Percentiles rank a stretch among this genome's conserved stretches.
These are phyloP conservation scores for Ogataea glucozyma DNA, from an alignment of 805 yeast genomes.

Conservation along the genomic window DNA sequence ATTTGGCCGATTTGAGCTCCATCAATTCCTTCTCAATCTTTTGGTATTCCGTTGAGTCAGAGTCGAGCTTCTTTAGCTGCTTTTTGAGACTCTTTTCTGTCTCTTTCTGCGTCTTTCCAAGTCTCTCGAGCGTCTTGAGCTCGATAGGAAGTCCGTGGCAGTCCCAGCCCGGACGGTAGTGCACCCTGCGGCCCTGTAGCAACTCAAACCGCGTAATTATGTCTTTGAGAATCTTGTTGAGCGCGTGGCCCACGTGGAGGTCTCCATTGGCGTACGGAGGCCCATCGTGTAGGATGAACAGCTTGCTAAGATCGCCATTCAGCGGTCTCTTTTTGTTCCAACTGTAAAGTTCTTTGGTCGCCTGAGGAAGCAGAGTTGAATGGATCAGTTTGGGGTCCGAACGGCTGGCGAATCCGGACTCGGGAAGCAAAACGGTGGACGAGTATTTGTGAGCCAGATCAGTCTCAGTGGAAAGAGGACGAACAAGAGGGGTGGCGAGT, in stretches of 20 bases:
- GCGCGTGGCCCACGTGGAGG: conserved; percentile 87
- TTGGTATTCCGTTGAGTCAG: conserved; percentile 13
- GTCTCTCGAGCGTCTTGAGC: conserved; percentile 66
- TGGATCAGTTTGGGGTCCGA: conserved; percentile 48
- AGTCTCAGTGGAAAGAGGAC: too few species aligned
- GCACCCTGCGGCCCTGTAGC: conserved; percentile 55
- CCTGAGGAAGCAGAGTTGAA: conserved; percentile 47
- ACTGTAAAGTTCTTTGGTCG: conserved; percentile 61
- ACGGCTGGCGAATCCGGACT: conserved; percentile 65
- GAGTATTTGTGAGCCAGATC: conserved; percentile 25
- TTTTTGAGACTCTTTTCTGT: conserved; percentile 33
- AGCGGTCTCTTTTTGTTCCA: conserved; percentile 50
- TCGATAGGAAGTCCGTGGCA: conserved; percentile 98
- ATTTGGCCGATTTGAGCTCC: conserved; percentile 19
- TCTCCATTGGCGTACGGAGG: conserved; percentile 99
- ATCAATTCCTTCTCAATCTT: conserved; percentile 14
- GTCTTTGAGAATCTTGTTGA: conserved; percentile 88
- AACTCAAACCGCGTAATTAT: conserved; percentile 74
- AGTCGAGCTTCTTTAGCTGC: conserved; percentile 22
- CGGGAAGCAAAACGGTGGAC: conserved; percentile 50
- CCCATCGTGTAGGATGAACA: conserved; percentile 87
- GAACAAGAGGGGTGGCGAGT: too few species aligned
- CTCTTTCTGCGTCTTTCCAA: conserved; percentile 33
- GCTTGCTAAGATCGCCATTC: conserved; percentile 34
- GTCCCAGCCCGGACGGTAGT: conserved; percentile 95